phyloP scores from a whole-genome alignment of 257 asterid genomes.

The Anisodus acutangulus region DNA sequence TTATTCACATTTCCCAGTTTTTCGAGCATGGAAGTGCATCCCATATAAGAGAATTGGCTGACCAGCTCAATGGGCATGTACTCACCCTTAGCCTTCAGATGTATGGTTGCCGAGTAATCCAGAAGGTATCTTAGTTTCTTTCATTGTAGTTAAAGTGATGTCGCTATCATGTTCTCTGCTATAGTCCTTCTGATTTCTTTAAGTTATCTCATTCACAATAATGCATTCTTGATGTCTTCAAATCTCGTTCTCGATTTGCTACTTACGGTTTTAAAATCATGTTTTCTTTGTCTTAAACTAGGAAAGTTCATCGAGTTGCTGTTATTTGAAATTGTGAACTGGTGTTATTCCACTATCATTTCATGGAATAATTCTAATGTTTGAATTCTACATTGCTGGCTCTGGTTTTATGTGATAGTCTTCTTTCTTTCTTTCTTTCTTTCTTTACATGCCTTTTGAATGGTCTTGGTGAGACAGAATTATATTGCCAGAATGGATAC shows the following conservation, averaged over 20 bases:
- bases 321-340: slow-evolving; percentile 9
- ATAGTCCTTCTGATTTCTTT: background rate
- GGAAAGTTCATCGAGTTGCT: background rate
- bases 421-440: too few species aligned
- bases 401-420: background rate
- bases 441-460: too few species aligned
- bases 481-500: background rate
- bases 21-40: slow-evolving; percentile 75
- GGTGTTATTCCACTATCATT: slow-evolving; percentile 21
- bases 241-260: background rate
- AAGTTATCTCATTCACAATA: background rate
- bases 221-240: background rate
- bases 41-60: slow-evolving; percentile 74
- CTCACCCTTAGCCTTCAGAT: slow-evolving; percentile 81
- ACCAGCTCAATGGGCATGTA: slow-evolving; percentile 68
- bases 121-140: slow-evolving; percentile 58
- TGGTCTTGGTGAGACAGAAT: too few species aligned
- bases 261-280: background rate
- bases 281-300: slow-evolving; percentile 12
- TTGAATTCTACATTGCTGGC: background rate
- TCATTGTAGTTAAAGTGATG: background rate
- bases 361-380: background rate
- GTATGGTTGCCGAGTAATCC: slow-evolving; percentile 93
- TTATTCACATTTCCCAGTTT: slow-evolving; percentile 52
- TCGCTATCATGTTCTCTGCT: background rate